Conservation (phyloP, 176 grass and related monocot species). For the Poa annua region DNA sequence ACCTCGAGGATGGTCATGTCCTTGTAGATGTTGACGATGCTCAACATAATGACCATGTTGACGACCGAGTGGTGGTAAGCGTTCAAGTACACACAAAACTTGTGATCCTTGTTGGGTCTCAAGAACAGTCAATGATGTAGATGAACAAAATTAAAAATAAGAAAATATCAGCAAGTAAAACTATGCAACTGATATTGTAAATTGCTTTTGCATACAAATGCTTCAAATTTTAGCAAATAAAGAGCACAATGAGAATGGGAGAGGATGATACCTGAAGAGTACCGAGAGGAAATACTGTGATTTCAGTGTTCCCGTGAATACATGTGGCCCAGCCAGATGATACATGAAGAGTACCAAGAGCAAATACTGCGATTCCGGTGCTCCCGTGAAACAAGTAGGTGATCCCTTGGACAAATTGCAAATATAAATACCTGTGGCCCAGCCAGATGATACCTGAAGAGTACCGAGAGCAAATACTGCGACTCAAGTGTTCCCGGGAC, state of each 20-base stretch:
- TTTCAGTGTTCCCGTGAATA: too few relatives aligned
- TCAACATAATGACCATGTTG: constrained; percentile 68
- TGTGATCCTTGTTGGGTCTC: constrained; percentile 57
- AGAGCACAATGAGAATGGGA: too few relatives aligned
- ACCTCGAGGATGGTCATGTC: constrained; percentile 62
- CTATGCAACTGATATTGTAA: not conserved
- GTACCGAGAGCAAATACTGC: too few relatives aligned
- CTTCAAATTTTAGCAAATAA: not conserved
- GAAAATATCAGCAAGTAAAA: not conserved
- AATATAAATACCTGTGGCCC: too few relatives aligned
- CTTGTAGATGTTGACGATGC: constrained; percentile 82
- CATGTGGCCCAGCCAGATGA: too few relatives aligned
- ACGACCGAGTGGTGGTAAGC: constrained; percentile 70
- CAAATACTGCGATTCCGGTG: constrained; percentile 72
- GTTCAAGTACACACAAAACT: constrained; percentile 69
- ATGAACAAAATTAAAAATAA: not conserved
- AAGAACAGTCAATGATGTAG: constrained; percentile 50
- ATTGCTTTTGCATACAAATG: not conserved
- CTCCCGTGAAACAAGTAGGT: constrained; percentile 62
- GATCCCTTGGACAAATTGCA: constrained; percentile 85
- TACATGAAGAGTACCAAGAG: constrained; percentile 75
- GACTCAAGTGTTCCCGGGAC: too few relatives aligned
- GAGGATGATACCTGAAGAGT: constrained; percentile 64
- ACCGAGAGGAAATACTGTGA: too few relatives aligned
- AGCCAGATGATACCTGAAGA: too few relatives aligned